Conservation (phyloP, 805 yeast species). For the Candida tallmaniae region DNA sequence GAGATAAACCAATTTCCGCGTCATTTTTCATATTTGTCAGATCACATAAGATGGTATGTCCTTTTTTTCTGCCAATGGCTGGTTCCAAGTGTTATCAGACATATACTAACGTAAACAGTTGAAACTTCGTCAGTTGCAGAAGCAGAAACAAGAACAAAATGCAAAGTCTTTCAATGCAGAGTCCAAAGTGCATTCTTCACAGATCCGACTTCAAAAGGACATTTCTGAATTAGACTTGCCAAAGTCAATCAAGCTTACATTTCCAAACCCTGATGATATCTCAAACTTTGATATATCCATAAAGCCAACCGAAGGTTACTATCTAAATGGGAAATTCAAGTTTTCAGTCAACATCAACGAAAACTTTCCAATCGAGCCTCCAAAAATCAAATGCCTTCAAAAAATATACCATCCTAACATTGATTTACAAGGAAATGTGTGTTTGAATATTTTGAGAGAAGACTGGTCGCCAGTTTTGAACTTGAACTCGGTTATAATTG, state of each 20-base stretch:
- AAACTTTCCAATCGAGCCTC: constrained; percentile 89
- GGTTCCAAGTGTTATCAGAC: not conserved
- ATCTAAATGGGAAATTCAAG: constrained; percentile 60
- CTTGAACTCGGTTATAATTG: constrained; percentile 75
- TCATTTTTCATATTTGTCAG: not conserved
- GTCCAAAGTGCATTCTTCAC: constrained; percentile 50
- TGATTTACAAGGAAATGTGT: constrained; percentile 84
- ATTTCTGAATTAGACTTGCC: constrained; percentile 67
- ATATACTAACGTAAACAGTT: constrained; percentile 27
- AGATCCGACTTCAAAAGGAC: constrained; percentile 72
- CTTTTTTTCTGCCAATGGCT: too few species aligned
- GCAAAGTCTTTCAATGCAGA: constrained; percentile 19
- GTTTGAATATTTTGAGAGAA: constrained; percentile 85
- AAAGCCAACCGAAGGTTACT: constrained; percentile 69
- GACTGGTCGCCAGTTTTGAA: constrained; percentile 96
- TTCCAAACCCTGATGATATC: constrained; percentile 51
- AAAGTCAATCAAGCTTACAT: constrained; percentile 45
- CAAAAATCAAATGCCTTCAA: constrained; percentile 67
- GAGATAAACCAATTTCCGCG: not conserved
- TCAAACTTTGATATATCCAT: constrained; percentile 58
- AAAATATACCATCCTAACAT: constrained; percentile 92
- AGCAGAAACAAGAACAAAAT: constrained; percentile 49
- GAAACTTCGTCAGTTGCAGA: constrained; percentile 56
- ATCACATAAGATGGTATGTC: not conserved
- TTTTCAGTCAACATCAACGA: constrained; percentile 65